These are phyloP conservation scores for Eutrema japonicum DNA, from an alignment of 345 rosid genomes.

Conservation along the genomic window DNA sequence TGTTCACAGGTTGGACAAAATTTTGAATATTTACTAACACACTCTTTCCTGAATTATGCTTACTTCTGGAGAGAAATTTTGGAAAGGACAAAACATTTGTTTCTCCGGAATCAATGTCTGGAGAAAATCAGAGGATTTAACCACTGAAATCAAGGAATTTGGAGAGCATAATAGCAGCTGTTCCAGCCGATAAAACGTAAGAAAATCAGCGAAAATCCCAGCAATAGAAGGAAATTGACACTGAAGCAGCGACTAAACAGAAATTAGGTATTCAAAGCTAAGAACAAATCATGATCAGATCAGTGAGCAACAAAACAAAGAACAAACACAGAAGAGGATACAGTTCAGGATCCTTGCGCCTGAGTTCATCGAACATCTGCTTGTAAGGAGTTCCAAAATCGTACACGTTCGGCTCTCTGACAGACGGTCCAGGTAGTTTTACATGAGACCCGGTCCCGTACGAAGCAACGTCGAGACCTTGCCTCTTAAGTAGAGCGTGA, in stretches of 20 bases:
- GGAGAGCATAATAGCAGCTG: not conserved
- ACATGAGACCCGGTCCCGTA: conserved; percentile 94
- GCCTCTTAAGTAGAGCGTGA: conserved; percentile 78
- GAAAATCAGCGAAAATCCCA: not conserved
- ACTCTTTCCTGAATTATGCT: not conserved
- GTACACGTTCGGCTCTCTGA: conserved; percentile 88
- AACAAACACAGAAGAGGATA: conserved; percentile 46
- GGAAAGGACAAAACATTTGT: too few relatives aligned
- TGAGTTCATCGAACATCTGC: conserved; percentile 93
- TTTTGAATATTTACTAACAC: too few relatives aligned
- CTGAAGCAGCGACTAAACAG: not conserved
- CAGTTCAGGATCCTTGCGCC: conserved; percentile 97
- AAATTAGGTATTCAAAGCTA: conserved; percentile 27
- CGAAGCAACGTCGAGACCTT: conserved; percentile 91
- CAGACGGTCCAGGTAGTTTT: conserved; percentile 88
- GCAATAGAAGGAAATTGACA: not conserved
- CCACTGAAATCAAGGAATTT: not conserved
- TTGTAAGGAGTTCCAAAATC: conserved; percentile 96
- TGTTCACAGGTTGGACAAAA: not conserved
- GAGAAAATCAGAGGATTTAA: not conserved
- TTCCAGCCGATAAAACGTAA: not conserved
- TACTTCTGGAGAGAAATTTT: not conserved
- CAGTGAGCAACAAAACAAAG: not conserved
- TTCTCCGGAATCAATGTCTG: not conserved
- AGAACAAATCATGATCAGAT: conserved; percentile 22